Evolutionary conservation across 345 rosid genomes (phyloP).

Genomic region (Zanthoxylum bungeanum): DNA sequence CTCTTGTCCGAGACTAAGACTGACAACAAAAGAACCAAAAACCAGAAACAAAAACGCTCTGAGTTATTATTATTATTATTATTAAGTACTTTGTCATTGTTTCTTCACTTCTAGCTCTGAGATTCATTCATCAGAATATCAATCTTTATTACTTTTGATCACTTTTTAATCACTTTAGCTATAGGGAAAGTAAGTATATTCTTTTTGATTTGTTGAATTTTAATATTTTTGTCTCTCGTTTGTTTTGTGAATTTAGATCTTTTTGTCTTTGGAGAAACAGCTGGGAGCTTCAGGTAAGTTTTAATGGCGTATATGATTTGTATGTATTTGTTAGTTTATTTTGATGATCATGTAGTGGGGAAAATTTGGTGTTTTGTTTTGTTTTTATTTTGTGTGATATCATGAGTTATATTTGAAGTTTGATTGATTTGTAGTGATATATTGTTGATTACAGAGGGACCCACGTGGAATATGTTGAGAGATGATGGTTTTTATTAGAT

Average conservation of each 20-base stretch:
- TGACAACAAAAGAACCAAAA: conserved; percentile 1
- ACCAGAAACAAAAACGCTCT: conserved; percentile 8
- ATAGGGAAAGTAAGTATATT: neutral
- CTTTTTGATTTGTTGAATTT: neutral
- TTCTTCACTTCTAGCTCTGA: conserved; percentile 17
- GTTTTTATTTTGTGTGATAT: neutral
- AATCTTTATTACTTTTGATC: conserved; percentile 8
- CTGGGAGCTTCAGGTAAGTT: conserved; percentile 2
- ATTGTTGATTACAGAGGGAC: conserved; percentile 21
- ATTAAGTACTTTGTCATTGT: neutral
- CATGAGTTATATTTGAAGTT: neutral
- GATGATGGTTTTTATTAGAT: conserved; percentile 49
- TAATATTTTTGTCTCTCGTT: neutral
- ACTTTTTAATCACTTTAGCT: neutral
- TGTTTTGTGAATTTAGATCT: conserved; percentile 15
- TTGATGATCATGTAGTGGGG: conserved; percentile 20
- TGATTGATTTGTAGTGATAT: conserved; percentile 29
- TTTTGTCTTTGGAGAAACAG: conserved; percentile 24
- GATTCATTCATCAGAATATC: conserved; percentile 47
- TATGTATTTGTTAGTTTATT: conserved; percentile 1
- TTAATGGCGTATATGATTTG: neutral
- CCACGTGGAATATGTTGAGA: conserved; percentile 45
- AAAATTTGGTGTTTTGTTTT: neutral
- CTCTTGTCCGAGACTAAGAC: conserved; percentile 37
- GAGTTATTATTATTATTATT: conserved; percentile 9